Conservation (phyloP, 2,329 filamentous ascomycete genomes). For the Ramularia collo-cygni region DNA sequence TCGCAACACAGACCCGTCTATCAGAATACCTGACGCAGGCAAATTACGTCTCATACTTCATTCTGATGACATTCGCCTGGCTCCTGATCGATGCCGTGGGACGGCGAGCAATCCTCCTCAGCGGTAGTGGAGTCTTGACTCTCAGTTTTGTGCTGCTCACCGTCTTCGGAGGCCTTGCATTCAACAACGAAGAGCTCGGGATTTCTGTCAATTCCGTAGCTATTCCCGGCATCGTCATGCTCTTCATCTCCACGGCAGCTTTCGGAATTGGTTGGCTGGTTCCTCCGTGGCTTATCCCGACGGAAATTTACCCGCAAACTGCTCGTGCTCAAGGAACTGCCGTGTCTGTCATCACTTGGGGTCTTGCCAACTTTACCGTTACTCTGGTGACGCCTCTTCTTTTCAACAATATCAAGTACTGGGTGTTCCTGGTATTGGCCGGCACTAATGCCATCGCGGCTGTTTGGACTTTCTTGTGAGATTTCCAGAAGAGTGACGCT, state of each 20-base stretch:
- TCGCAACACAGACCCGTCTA: too few relatives aligned
- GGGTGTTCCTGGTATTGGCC: slow-evolving; percentile 51
- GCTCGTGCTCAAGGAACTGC: slow-evolving; percentile 50
- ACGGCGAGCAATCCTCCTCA: slow-evolving; percentile 47
- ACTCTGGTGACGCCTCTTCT: slow-evolving; percentile 52
- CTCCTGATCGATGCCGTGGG: slow-evolving; percentile 51
- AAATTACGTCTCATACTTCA: slow-evolving; percentile 56
- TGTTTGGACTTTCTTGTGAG: slow-evolving; percentile 47
- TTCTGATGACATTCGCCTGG: slow-evolving; percentile 57
- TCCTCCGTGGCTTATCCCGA: slow-evolving; percentile 54
- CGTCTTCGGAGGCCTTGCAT: slow-evolving; percentile 45
- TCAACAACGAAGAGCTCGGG: slow-evolving; percentile 32
- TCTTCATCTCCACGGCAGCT: slow-evolving; percentile 53
- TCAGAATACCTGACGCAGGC: slow-evolving; percentile 53
- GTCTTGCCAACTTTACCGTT: slow-evolving; percentile 51
- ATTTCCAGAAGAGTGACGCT: too few relatives aligned
- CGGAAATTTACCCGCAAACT: slow-evolving; percentile 51
- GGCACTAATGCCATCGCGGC: slow-evolving; percentile 50
- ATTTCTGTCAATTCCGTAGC: slow-evolving; percentile 40
- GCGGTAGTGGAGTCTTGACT: slow-evolving; percentile 45
- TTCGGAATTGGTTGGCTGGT: slow-evolving; percentile 57
- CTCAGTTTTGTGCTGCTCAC: slow-evolving; percentile 46
- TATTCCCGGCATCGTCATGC: slow-evolving; percentile 45
- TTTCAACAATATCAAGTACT: slow-evolving; percentile 55
- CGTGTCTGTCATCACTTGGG: slow-evolving; percentile 51